phyloP scores from a whole-genome alignment of 345 rosid species.

The Corymbia maculata region DNA sequence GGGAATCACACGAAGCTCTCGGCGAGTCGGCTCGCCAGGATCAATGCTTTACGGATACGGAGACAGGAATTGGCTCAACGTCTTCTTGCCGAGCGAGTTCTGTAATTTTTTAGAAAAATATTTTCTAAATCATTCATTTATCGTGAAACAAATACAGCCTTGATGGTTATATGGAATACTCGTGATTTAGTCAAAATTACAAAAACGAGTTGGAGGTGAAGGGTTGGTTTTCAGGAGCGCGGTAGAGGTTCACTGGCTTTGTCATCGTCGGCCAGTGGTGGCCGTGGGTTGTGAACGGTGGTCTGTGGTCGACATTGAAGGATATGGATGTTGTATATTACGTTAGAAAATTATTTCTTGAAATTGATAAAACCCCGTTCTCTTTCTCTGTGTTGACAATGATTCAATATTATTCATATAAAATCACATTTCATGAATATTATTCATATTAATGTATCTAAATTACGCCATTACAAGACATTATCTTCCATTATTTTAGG shows the following conservation, averaged over 20 bases:
- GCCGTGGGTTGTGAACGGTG: no score
- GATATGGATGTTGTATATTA: not conserved
- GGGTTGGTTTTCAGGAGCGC: not conserved
- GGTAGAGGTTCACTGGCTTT: not conserved
- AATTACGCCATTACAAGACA: not conserved
- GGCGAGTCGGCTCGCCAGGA: constrained; percentile 3
- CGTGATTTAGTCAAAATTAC: no score
- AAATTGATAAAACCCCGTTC: not conserved
- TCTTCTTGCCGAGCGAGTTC: not conserved
- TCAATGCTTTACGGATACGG: constrained; percentile 18
- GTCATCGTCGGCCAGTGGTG: not conserved
- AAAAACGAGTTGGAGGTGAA: no score
- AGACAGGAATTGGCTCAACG: not conserved
- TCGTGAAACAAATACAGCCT: no score
- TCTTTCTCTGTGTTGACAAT: not conserved
- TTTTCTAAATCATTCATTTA: no score
- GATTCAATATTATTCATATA: not conserved
- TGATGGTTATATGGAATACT: no score
- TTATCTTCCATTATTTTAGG: not conserved
- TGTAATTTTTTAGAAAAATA: no score
- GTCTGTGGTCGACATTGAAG: not conserved
- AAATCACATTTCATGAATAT: not conserved
- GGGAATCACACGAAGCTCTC: constrained; percentile 11
- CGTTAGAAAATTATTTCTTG: not conserved
- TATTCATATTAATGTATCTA: not conserved